phyloP scores from a whole-genome alignment of 2,329 filamentous ascomycete genomes.

The Ceratocystis ficicola region DNA sequence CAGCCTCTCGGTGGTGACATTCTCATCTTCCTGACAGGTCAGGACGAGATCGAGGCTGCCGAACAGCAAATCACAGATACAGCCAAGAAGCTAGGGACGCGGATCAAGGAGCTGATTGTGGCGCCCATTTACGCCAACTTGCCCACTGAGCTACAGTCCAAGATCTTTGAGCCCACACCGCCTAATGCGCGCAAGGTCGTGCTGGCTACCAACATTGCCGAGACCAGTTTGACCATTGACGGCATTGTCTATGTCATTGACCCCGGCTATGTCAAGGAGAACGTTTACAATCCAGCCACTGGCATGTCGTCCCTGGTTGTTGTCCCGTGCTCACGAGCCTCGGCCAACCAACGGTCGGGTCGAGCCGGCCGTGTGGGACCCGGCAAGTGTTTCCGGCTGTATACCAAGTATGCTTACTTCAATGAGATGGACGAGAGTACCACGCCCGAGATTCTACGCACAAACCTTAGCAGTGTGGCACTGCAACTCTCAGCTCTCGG shows the following conservation, averaged over 20 bases:
- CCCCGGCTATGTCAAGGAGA: conserved; percentile 89
- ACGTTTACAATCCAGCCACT: conserved; percentile 79
- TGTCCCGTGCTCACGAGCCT: conserved; percentile 80
- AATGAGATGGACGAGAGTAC: conserved; percentile 90
- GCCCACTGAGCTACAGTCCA: conserved; percentile 77
- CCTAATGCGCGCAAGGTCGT: conserved; percentile 79
- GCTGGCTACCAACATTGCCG: conserved; percentile 90
- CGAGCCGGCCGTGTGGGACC: conserved; percentile 85
- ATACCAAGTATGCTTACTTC: conserved; percentile 87
- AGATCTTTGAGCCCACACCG: conserved; percentile 90
- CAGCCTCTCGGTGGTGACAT: conserved; percentile 72
- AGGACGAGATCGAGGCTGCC: conserved; percentile 88
- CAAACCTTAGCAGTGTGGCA: conserved; percentile 73
- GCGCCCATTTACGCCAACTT: conserved; percentile 92
- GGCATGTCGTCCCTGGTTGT: conserved; percentile 89
- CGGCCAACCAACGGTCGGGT: conserved; percentile 83
- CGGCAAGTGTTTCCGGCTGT: conserved; percentile 85
- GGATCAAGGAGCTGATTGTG: conserved; percentile 76
- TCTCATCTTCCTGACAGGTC: conserved; percentile 84
- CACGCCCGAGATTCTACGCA: conserved; percentile 84
- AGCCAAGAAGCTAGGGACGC: conserved; percentile 69
- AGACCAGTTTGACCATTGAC: conserved; percentile 90
- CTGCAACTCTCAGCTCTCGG: conserved; percentile 79
- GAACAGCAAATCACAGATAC: conserved; percentile 78
- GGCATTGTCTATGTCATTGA: conserved; percentile 95